A percentile compares a stretch with the other conserved stretches of the same genome.
Evolutionary conservation across 2,329 filamentous ascomycete genomes (phyloP).

Genomic region (Pestalotiopsis sp.): DNA sequence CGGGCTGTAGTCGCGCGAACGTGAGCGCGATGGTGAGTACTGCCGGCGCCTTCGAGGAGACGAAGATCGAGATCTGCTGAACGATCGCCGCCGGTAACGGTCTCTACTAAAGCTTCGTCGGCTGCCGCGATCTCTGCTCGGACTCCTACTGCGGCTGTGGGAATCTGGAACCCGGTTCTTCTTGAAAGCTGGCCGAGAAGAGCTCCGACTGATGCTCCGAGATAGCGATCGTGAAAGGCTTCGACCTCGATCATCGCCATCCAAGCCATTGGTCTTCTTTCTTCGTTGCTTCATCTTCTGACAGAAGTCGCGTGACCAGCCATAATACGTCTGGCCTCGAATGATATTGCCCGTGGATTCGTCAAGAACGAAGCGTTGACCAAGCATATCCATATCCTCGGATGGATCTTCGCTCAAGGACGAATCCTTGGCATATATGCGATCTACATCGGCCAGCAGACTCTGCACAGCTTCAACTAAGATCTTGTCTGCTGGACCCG

Average conservation of each 20-base stretch:
- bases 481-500: slow-evolving; percentile 69
- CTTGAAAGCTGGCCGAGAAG: slow-evolving; percentile 41
- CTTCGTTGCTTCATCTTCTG: slow-evolving; percentile 72
- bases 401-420: slow-evolving; percentile 46
- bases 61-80: slow-evolving; percentile 32
- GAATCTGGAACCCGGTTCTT: slow-evolving; percentile 41
- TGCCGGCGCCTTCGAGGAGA: slow-evolving; percentile 27
- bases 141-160: slow-evolving; percentile 34
- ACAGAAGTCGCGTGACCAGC: slow-evolving; percentile 82
- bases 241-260: slow-evolving; percentile 27
- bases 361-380: slow-evolving; percentile 68
- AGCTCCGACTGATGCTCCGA: slow-evolving; percentile 37
- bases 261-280: slow-evolving; percentile 32
- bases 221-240: slow-evolving; percentile 38
- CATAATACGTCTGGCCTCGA: slow-evolving; percentile 78
- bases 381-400: slow-evolving; percentile 74
- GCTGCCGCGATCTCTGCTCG: slow-evolving; percentile 26
- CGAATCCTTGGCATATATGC: slow-evolving; percentile 63
- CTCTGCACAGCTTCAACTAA: slow-evolving; percentile 70
- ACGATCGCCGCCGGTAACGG: slow-evolving; percentile 27
- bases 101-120: slow-evolving; percentile 23
- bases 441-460: slow-evolving; percentile 70
- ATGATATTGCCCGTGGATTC: slow-evolving; percentile 67
- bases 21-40: slow-evolving; percentile 21
- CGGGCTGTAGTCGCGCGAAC: slow-evolving; percentile 15